These are phyloP conservation scores for Sordaria brevicollis DNA, from an alignment of 495 filamentous ascomycete species.

Conservation along the genomic window DNA sequence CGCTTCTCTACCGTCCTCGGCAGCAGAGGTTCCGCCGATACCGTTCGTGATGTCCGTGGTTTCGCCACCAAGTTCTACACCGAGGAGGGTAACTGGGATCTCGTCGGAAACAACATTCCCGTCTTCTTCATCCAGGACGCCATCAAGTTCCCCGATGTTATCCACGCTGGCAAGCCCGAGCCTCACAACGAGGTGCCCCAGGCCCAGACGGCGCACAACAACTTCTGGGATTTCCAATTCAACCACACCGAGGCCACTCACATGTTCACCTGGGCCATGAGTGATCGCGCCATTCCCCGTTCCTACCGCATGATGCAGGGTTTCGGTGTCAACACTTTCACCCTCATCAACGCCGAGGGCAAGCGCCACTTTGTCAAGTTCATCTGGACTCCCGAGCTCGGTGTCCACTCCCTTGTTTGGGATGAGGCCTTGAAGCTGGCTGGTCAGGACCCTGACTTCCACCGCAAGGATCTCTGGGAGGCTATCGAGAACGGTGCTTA, in stretches of 20 bases:
- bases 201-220: constrained; percentile 54
- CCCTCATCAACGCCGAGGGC: constrained; percentile 58
- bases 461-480: constrained; percentile 70
- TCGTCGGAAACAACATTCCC: constrained; percentile 57
- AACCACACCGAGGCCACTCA: constrained; percentile 68
- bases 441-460: constrained; percentile 81
- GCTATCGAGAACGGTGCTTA: constrained; percentile 68
- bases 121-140: constrained; percentile 65
- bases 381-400: constrained; percentile 64
- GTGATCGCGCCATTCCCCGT: constrained; percentile 68
- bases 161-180: constrained; percentile 75
- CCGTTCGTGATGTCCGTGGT: constrained; percentile 70
- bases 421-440: constrained; percentile 77
- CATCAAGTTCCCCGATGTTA: constrained; percentile 65
- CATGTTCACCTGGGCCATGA: constrained; percentile 79
- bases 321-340: constrained; percentile 81
- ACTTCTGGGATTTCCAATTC: constrained; percentile 52
- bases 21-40: constrained; percentile 66
- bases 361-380: constrained; percentile 77
- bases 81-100: constrained; percentile 49
- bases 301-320: constrained; percentile 88
- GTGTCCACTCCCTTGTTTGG: constrained; percentile 79
- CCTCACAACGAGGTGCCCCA: constrained; percentile 61
- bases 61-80: constrained; percentile 74
- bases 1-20: constrained; percentile 81